Percentiles rank a stretch among this genome's conserved stretches.
phyloP scores from a whole-genome alignment of 2,329 filamentous ascomycete genomes.

The Grosmannia serpens region DNA sequence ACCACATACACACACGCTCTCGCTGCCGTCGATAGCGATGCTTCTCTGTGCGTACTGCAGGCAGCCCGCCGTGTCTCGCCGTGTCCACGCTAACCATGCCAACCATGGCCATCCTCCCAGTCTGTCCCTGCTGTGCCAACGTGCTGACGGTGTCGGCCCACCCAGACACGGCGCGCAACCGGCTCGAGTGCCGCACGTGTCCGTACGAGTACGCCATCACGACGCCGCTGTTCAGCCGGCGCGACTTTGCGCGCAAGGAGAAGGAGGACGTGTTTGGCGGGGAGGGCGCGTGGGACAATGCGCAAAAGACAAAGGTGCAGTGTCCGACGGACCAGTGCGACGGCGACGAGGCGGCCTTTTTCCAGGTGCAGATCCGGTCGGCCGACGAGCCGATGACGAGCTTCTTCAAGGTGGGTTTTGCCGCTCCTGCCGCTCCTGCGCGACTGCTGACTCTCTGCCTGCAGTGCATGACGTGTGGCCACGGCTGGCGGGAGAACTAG shows the following conservation, averaged over 20 bases:
- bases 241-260: conserved; percentile 76
- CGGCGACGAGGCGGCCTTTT: conserved; percentile 80
- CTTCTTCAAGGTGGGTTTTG: conserved; percentile 64
- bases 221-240: conserved; percentile 68
- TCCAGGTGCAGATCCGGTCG: conserved; percentile 93
- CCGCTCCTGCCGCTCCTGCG: not conserved
- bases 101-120: conserved; percentile 25
- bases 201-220: conserved; percentile 82
- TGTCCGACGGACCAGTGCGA: conserved; percentile 74
- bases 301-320: conserved; percentile 71
- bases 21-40: not conserved
- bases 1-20: not conserved
- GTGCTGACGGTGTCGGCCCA: conserved; percentile 62
- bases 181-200: conserved; percentile 90
- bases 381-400: conserved; percentile 98
- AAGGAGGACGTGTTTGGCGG: conserved; percentile 85
- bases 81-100: not conserved
- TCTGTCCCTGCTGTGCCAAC: conserved; percentile 78
- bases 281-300: conserved; percentile 80
- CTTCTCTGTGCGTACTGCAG: not conserved
- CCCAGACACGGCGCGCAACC: conserved; percentile 49
- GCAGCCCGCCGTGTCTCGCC: not conserved
- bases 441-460: conserved; percentile 9
- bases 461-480: conserved; percentile 55
- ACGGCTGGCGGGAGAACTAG: conserved; percentile 56